Evolutionary conservation across 768 basidiomycete species (phyloP).

Genomic region (Kwoniella pini): DNA sequence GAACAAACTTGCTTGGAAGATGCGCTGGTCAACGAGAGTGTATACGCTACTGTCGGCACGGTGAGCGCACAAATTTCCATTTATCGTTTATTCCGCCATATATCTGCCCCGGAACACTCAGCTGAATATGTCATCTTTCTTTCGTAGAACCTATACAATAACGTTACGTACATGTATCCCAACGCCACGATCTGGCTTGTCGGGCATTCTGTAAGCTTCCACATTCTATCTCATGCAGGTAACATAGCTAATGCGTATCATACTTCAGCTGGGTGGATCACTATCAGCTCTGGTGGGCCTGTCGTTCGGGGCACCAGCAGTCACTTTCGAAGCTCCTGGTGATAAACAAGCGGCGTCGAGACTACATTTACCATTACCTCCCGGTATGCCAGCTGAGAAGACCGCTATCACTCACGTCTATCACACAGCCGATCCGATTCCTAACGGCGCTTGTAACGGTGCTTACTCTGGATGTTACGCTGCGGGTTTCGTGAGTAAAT

Average conservation of each 20-base stretch:
- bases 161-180: conserved; percentile 87
- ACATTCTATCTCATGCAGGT: too few species aligned
- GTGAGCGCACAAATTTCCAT: too few species aligned
- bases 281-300: conserved; percentile 79
- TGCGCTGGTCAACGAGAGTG: conserved; percentile 72
- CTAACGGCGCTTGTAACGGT: conserved; percentile 60
- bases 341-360: conserved; percentile 76
- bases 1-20: conserved; percentile 77
- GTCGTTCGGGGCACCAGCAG: conserved; percentile 89
- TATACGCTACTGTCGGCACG: conserved; percentile 83
- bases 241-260: conserved; percentile 27
- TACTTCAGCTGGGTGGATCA: conserved; percentile 80
- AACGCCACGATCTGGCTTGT: conserved; percentile 84
- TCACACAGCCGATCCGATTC: conserved; percentile 90
- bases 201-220: conserved; percentile 58
- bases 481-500: conserved; percentile 66
- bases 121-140: conserved; percentile 14
- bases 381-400: conserved; percentile 55
- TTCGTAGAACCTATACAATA: conserved; percentile 82
- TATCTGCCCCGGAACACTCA: neutral
- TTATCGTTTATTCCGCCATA: too few species aligned
- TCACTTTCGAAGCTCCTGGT: conserved; percentile 87
- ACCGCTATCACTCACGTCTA: conserved; percentile 74
- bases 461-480: conserved; percentile 69
- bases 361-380: conserved; percentile 83